Evolutionary conservation across 768 basidiomycete genomes (phyloP).

Genomic region (Leccinum arenicola): DNA sequence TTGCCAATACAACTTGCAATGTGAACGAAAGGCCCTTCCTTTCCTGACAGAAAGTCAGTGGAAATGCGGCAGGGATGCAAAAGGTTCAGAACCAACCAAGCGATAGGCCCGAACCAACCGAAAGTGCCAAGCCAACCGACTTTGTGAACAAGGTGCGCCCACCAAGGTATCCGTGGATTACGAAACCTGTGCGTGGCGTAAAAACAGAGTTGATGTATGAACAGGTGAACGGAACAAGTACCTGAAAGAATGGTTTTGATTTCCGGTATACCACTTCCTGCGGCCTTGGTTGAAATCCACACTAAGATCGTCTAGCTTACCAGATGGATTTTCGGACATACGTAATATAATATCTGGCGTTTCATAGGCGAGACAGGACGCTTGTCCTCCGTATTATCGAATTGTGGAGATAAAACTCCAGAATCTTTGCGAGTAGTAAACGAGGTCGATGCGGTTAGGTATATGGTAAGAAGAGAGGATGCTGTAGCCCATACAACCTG

Average conservation of each 20-base stretch:
- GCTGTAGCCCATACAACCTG: slow-evolving; percentile 71
- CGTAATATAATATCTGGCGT: slow-evolving; percentile 82
- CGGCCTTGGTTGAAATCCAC: slow-evolving; percentile 53
- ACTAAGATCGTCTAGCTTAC: slow-evolving; percentile 10
- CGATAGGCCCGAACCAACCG: slow-evolving; percentile 89
- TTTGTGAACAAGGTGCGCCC: slow-evolving; percentile 88
- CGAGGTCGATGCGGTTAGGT: slow-evolving; percentile 84
- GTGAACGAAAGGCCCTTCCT: slow-evolving; percentile 84
- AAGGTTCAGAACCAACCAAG: slow-evolving; percentile 48
- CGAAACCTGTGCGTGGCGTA: slow-evolving; percentile 60
- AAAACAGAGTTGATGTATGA: slow-evolving; percentile 12
- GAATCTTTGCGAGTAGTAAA: slow-evolving; percentile 90
- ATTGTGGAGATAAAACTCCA: slow-evolving; percentile 54
- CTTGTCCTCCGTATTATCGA: slow-evolving; percentile 33
- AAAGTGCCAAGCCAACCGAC: slow-evolving; percentile 81
- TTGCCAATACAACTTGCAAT: slow-evolving; percentile 93
- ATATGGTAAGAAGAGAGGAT: slow-evolving; percentile 80
- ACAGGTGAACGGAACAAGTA: slow-evolving; percentile 19
- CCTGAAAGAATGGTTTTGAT: slow-evolving; percentile 93
- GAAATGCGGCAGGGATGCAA: slow-evolving; percentile 1
- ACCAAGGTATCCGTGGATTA: slow-evolving; percentile 96
- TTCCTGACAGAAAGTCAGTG: slow-evolving; percentile 37
- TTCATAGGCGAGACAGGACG: slow-evolving; percentile 34
- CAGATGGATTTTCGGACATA: slow-evolving; percentile 37
- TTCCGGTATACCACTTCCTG: slow-evolving; percentile 95